phyloP scores from a whole-genome alignment of 2,329 filamentous ascomycete genomes.

The Penicillium concentricum region DNA sequence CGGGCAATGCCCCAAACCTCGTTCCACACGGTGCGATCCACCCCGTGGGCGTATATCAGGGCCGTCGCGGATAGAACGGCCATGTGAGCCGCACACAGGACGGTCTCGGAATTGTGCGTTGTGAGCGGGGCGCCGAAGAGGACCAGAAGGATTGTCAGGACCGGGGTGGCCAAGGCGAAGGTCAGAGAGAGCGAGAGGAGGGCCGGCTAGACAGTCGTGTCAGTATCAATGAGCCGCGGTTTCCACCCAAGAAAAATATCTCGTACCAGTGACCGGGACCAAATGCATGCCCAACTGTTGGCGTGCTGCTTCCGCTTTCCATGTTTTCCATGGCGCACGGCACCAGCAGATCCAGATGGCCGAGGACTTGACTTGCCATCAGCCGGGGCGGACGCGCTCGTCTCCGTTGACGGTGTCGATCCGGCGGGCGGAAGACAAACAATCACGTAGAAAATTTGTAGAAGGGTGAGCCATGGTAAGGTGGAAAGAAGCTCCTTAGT shows the following conservation, averaged over 20 bases:
- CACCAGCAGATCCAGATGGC: conserved; percentile 5
- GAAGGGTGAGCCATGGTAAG: conserved; percentile 60
- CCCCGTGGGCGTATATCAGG: conserved; percentile 80
- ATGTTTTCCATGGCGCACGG: conserved; percentile 20
- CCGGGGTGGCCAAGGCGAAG: conserved; percentile 54
- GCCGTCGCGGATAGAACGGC: conserved; percentile 75
- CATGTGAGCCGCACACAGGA: conserved; percentile 78
- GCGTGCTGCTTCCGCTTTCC: conserved; percentile 23
- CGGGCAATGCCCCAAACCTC: conserved; percentile 66
- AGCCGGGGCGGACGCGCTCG: not conserved
- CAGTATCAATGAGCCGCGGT: not conserved
- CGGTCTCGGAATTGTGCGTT: conserved; percentile 73
- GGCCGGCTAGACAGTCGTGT: conserved; percentile 55
- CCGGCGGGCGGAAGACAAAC: conserved; percentile 59
- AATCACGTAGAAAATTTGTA: conserved; percentile 63
- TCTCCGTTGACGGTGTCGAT: conserved; percentile 23
- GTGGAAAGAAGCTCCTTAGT: conserved; percentile 61
- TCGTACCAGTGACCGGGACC: conserved; percentile 29
- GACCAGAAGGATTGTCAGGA: conserved; percentile 64
- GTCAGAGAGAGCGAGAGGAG: conserved; percentile 65
- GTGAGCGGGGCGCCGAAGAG: conserved; percentile 91
- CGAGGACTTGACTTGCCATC: conserved; percentile 16
- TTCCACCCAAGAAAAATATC: not conserved
- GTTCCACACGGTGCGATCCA: conserved; percentile 69
- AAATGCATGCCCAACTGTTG: conserved; percentile 17